Evolutionary conservation across 2,329 filamentous ascomycete genomes (phyloP).

Genomic region (Penicillium verrucosum): DNA sequence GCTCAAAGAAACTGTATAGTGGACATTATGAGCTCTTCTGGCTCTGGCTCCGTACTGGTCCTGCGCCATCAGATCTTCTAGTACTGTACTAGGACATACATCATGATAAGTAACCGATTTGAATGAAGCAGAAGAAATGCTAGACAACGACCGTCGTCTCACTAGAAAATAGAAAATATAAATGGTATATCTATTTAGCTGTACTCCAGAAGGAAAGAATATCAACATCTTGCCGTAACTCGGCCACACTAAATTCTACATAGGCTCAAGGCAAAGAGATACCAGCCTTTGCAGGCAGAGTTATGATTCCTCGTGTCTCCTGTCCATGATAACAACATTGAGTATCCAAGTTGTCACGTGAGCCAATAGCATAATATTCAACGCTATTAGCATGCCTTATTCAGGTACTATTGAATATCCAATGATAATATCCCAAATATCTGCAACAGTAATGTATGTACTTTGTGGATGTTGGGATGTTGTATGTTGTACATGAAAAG

Average conservation of each 20-base stretch:
- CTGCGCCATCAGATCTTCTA: too few relatives aligned
- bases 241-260: not conserved
- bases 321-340: not conserved
- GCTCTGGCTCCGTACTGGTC: too few relatives aligned
- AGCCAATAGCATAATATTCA: not conserved
- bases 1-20: too few relatives aligned
- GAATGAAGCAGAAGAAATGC: too few relatives aligned
- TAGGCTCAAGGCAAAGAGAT: not conserved
- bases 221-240: too few relatives aligned
- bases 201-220: too few relatives aligned
- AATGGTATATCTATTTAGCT: too few relatives aligned
- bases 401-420: not conserved
- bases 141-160: too few relatives aligned
- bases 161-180: too few relatives aligned
- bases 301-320: not conserved
- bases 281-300: not conserved
- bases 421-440: not conserved
- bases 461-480: not conserved
- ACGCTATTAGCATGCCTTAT: not conserved
- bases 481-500: not conserved
- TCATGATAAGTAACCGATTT: too few relatives aligned
- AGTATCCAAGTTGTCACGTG: not conserved
- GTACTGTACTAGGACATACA: too few relatives aligned
- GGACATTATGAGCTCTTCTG: too few relatives aligned
- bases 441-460: not conserved